Base-by-base conservation (phyloP, 257 asterid species). In the Cordia subcordata region DNA sequence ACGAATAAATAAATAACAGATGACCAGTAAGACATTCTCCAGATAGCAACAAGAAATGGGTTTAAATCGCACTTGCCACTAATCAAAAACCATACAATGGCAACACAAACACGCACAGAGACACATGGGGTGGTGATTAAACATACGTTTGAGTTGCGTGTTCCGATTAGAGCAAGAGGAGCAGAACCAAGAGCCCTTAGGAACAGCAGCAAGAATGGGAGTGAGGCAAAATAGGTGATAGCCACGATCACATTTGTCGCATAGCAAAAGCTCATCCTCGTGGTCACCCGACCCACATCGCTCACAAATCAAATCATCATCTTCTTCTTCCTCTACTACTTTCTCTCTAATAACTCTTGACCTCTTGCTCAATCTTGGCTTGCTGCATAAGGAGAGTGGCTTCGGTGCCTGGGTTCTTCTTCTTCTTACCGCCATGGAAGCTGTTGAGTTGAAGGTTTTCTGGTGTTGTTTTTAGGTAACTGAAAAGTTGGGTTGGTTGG, bases 241-340 rank as follows among this genome's bases (percentile, higher is more conserved):
- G 1, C 99, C 99, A 1, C 70, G 45, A 61, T 92, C 94, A 38
- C 99, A 92, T 66, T 79, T 73, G 44, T 92, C 98, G 67, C 98
- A 92, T 9, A 92, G 64, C 23, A 92, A 71, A 72, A 92, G 95
- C 85, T 88, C 77, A 39, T 69, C 69, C 57, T 79, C 86, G 38
- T 63, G 57, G 13, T 80, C 74, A 11, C 89, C 97, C 58, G 90
- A 88, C 77, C 94, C 84, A 53, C 99, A 92, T 76, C 78, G 69
- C 77, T 80, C 84, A 35, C 99, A 92, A 40, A 64, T 64, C 20
- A 67, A 61, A 19, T 66, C 87, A 1, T 75, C 76, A 8, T 63
- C 74, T 11, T 57, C 73, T 4, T 55, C 70, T 8, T 20, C 63
- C 45, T 55, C n/a, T n/a, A n/a, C n/a, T n/a, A n/a, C n/a, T n/a